phyloP scores from a whole-genome alignment of 176 grass and related monocot genomes.

The Zea mays region Zm-B73-REFERENCE-NAM-5.0 NC_050097.1:232844001-232844500 shows the following conservation, averaged over 20 bases:
- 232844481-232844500: slow-evolving; percentile 74
- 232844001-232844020: neutral
- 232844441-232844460: slow-evolving; percentile 69
- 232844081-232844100: neutral
- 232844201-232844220: neutral
- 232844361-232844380: slow-evolving; percentile 20
- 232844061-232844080: neutral
- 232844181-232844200: neutral
- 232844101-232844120: neutral
- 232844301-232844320: slow-evolving; percentile 45
- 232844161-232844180: neutral
- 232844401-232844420: slow-evolving; percentile 76
- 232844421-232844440: slow-evolving; percentile 62
- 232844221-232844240: slow-evolving; percentile 29
- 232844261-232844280: slow-evolving; percentile 63
- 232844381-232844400: slow-evolving; percentile 35
- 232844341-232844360: neutral
- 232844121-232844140: neutral
- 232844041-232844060: neutral
- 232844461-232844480: slow-evolving; percentile 69
- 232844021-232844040: neutral
- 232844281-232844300: slow-evolving; percentile 49
- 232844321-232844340: slow-evolving; percentile 42
- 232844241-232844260: neutral
- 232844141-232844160: neutral